A percentile compares a stretch with the other conserved stretches of the same genome.
These are phyloP conservation scores for Paraurostyla sp. DNA, from an alignment of 73 alveolate species.

Conservation along the genomic window DNA sequence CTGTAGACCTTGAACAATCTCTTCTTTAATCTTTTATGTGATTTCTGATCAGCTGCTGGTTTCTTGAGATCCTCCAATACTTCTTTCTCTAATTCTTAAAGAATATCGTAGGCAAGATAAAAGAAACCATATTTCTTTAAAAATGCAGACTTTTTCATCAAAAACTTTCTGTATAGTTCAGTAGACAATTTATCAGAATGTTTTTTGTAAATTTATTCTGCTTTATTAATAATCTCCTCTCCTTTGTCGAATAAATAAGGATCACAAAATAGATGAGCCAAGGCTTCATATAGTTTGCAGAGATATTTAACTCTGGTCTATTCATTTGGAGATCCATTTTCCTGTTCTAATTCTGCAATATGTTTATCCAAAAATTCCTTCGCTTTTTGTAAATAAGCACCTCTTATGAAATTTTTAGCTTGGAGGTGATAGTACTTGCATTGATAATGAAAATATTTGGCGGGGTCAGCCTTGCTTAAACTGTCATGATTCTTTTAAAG, in stretches of 20 bases:
- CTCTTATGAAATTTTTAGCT: background rate
- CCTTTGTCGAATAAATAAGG: constrained; percentile 25
- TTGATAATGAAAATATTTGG: background rate
- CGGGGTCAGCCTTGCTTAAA: background rate
- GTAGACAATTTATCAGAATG: background rate
- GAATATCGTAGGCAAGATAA: background rate
- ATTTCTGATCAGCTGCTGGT: background rate
- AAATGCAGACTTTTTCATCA: constrained; percentile 41
- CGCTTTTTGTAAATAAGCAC: background rate
- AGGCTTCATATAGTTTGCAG: constrained; percentile 23
- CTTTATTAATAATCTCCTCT: background rate
- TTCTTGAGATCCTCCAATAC: background rate
- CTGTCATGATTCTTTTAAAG: background rate
- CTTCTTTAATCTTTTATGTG: background rate
- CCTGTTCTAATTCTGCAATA: background rate
- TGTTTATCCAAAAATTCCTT: background rate
- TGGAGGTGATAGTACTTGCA: constrained; percentile 35
- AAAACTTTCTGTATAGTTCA: background rate
- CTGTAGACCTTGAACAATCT: background rate
- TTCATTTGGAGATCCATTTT: background rate
- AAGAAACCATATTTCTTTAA: constrained; percentile 48
- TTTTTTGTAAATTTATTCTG: constrained; percentile 6
- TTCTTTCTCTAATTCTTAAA: background rate
- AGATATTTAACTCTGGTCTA: background rate
- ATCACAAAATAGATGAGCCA: constrained; percentile 24